Evolutionary conservation across 129 eudicot genomes (phyloP), one percentile per base, ranked within the genome.

Genomic region (Escallonia rubra): DNA sequence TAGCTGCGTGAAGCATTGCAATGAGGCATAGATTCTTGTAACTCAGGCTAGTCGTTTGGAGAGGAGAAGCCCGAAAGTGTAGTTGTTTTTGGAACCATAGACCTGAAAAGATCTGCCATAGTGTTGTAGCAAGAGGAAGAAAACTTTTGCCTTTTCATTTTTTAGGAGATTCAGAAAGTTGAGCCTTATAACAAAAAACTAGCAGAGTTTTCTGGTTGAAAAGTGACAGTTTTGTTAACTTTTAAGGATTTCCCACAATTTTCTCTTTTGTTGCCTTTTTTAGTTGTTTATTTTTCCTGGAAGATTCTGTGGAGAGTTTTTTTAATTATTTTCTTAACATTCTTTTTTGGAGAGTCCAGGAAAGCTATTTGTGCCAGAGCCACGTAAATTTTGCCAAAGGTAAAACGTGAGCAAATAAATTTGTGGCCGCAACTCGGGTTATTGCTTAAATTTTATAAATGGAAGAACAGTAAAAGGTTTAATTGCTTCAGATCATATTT

Each of bases 101-200:
- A 47, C 66, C 66, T 51, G 39, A 57, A 16, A 34, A 57, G 39
- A n/a, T 23, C 50, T 68, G 41, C 43, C 74, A 41, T 57, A 52
- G 65, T 66, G 73, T 71, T 65, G 82, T 77, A 71, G 82, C 60
- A 72, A 57, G 68, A 77, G 67, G 76, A 64, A n/a, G 59, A 45
- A 45, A 43, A 69, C 55, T 16, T 48, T 11, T 9, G 38, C 43
- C 47, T 57, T 57, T 58, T 53, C 38, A 61, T 55, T 56, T 57
- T 57, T 14, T 9, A 64, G 49, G 67, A 56, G 67, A 54, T 16
- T 64, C 57, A 39, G 11, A 57, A 63, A 55, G 62, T 63, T 64
- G 70, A 75, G 59, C 59, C 69, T 3, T 66, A 50, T 66, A 10
- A 49, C 12, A 39, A 39, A 10, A 23, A 23, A 40, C 11, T 66